Evolutionary conservation across 805 yeast species (phyloP), one percentile per base, ranked within the genome.

Genomic region (Schizosaccharomyces cryophilus): DNA sequence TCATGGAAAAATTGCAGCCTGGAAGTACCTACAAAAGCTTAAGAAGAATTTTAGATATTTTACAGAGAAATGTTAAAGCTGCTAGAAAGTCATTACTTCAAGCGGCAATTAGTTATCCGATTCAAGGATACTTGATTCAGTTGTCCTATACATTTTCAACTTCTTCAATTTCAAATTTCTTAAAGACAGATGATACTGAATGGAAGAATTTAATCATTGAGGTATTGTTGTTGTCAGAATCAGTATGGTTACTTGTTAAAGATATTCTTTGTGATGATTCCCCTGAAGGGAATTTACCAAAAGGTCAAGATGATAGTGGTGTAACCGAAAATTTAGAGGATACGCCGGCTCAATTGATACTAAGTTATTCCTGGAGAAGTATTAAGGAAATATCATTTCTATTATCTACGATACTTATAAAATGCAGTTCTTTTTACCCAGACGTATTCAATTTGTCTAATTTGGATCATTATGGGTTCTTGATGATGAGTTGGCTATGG

Each of bases 341-440:
- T 29, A 70, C 73, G 6, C 71, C 73, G 0, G 67, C 70, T 3
- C 76, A 74, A 61, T 66, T 72, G 24, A 73, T 82, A 9, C 72
- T 80, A 13, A 83, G 84, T 65, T 86, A 80, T 67, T 79, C 87
- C 1, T 89, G 95, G 90, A 80, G 93, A 71, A 79, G 89, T 0
- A 74, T 87, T 5, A 86, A 86, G 66, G 96, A 88, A 65, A 79
- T 89, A 0, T 78, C 87, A 0, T 66, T 72, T 1, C 69, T 87
- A 42, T 62, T 87, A 24, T 76, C 77, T 9, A 68, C 70, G 0
- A 61, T 85, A 0, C 66, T 85, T 4, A 29, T 75, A 0, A 61
- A 64, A 19, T 67, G 74, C 21, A 62, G 62, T 5, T 45, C 60
- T 19, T 64, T 59, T 17, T 51, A 54, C 17, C 9, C 29, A 15